Evolutionary conservation across 208 protist genomes (phyloP), one percentile per base, ranked within the genome.

Genomic region (Phytomonas francai): DNA sequence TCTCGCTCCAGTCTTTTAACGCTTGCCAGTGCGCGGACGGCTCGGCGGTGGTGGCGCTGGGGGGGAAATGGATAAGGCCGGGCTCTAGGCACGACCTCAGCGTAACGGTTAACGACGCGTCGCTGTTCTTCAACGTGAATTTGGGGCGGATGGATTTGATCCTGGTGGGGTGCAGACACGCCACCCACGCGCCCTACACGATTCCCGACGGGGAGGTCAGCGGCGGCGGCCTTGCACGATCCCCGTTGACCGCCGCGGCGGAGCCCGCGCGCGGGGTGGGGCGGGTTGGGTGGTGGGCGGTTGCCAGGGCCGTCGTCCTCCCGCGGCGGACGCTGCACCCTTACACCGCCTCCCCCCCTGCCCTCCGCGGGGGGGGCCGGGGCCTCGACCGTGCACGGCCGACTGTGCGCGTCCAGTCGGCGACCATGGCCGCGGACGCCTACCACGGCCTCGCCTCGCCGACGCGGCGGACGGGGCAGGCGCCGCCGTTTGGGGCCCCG

Each of bases 1-100:
- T 92, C 58, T 74, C 87, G 8, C 14, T 29, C 0, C 51, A 73
- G 31, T 59, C 54, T 32, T 31, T 81, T 22, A 78, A 79, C 34
- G 70, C 80, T 1, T 45, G 36, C 8, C 42, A 67, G n/a, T 22
- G 34, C 34, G 34, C 34, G 34, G 34, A 9, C n/a, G n/a, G n/a
- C n/a, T n/a, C n/a, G n/a, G n/a, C n/a, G 34, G 34, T 39, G 34
- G 34, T 3, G 34, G 32, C n/a, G 32, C 49, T 30, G 65, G 25
- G 22, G n/a, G 33, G 2, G 36, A 33, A 32, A 25, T 34, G 42
- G 11, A 8, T 14, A 22, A 0, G 19, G 12, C 27, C n/a, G 2
- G 25, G 4, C 29, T 19, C 12, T 19, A 30, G 33, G 27, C 8
- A 16, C 42, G 4, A 31, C 54, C 27, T 54, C 57, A 29, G 62